Conservation (phyloP, 805 yeast genomes). For the Wickerhamomyces alni region DNA sequence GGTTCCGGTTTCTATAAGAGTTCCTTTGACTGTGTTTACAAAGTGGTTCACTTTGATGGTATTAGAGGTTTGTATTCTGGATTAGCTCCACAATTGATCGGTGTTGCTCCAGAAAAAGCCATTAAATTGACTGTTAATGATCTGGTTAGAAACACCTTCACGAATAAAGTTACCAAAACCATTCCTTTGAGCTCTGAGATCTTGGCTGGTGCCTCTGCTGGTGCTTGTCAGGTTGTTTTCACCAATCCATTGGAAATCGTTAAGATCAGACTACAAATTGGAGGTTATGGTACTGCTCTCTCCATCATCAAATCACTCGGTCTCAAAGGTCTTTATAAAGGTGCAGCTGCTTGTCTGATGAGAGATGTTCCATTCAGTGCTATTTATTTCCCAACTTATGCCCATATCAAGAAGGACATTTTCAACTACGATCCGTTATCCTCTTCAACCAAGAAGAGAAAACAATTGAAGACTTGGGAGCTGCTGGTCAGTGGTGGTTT, state of each 20-base stretch:
- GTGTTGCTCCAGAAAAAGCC: constrained; percentile 98
- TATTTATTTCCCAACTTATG: constrained; percentile 94
- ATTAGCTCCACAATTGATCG: constrained; percentile 86
- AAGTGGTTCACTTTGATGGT: constrained; percentile 75
- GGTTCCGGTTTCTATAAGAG: constrained; percentile 59
- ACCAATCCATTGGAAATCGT: constrained; percentile 96
- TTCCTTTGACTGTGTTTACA: constrained; percentile 79
- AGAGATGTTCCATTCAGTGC: constrained; percentile 97
- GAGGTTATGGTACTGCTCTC: constrained; percentile 70
- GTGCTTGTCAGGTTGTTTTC: constrained; percentile 93
- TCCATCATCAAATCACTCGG: constrained; percentile 77
- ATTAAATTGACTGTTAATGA: constrained; percentile 94
- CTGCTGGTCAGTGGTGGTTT: constrained; percentile 82
- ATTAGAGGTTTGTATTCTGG: constrained; percentile 86
- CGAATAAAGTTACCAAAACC: constrained; percentile 42
- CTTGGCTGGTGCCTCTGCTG: constrained; percentile 88
- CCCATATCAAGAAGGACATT: constrained; percentile 77
- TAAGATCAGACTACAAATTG: constrained; percentile 90
- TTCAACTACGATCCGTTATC: constrained; percentile 72
- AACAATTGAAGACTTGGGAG: constrained; percentile 73
- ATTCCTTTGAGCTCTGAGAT: constrained; percentile 61
- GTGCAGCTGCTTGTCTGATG: constrained; percentile 83
- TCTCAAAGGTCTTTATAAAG: constrained; percentile 79
- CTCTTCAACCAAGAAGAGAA: constrained; percentile 38
- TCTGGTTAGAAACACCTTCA: constrained; percentile 67